Evolutionary conservation across 192 early-diverging fungal species (phyloP).

Genomic region (Gorgonomyces haynaldii): DNA sequence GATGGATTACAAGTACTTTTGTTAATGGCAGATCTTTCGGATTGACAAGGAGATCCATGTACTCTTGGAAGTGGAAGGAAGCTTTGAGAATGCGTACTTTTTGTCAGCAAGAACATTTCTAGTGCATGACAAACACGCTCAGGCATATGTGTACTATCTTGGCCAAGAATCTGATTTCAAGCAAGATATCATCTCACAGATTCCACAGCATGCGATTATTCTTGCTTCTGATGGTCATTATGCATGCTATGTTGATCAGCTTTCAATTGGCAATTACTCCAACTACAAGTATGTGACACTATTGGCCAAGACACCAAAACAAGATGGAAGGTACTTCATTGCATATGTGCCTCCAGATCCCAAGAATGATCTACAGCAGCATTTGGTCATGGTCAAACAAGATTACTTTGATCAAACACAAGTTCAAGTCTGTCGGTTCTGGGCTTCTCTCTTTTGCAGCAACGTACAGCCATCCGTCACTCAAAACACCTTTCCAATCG

Average conservation of each 20-base stretch:
- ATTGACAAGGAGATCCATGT: not conserved
- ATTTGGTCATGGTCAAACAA: too few species aligned
- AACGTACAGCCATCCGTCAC: too few species aligned
- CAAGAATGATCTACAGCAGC: not conserved
- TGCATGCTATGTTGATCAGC: not conserved
- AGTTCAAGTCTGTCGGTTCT: too few species aligned
- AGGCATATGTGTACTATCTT: not conserved
- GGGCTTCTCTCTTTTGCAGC: too few species aligned
- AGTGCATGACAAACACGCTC: not conserved
- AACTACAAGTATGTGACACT: slow-evolving; percentile 1
- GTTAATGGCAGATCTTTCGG: too few species aligned
- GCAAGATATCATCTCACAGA: not conserved
- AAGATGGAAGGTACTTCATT: not conserved
- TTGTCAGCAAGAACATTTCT: slow-evolving; percentile 7
- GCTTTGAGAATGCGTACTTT: slow-evolving; percentile 1
- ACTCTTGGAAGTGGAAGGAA: not conserved
- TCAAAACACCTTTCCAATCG: too few species aligned
- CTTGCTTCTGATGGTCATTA: not conserved
- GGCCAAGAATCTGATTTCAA: not conserved
- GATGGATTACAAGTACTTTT: too few species aligned
- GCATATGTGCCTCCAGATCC: not conserved
- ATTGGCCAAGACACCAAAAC: not conserved
- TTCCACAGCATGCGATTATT: not conserved
- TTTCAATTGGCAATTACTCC: slow-evolving; percentile 1
- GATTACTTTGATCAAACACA: too few species aligned